Base-by-base conservation (phyloP, 2,329 filamentous ascomycete genomes). In the Ophiostoma pallidulum region DNA sequence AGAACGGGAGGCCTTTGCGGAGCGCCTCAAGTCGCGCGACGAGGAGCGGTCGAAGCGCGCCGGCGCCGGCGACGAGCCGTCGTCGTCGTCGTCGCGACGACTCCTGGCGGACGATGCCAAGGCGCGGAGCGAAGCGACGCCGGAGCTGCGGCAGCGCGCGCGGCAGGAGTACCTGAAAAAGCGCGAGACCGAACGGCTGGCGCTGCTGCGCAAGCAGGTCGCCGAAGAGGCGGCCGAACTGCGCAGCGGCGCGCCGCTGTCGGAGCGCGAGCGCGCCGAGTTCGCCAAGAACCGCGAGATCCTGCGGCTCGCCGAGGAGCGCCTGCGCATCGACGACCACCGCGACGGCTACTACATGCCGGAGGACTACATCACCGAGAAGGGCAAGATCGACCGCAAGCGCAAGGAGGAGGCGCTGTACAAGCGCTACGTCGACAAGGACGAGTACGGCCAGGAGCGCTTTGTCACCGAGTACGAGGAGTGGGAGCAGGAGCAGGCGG, bases 131-230 rank as follows among this genome's bases (percentile, higher is more conserved):
- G 80, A 81, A 8, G 84, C 84, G n/a, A 74, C 95, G 62, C 80
- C 82, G 3, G 89, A 94, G 52, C 66, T 96, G 16, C 77, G 92
- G 36, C 73, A 92, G 59, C 78, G 88, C 28, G 94, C 90, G 3
- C 79, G 92, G 51, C 90, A 96, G 60, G 84, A 92, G 55, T 98
- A 98, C 60, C 73, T 98, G 26, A 88, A 89, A 65, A 97, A 98
- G 70, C 78, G 92, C 53, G 90, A 96, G 62, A 73, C 84, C 0
- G 88, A 97, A 64, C 80, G 87, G 51, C 67, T 98, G 14, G 86
- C 86, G 0, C 68, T 98, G n/a, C 67, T 98, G 42, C 79, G 90
- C 28, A 87, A 86, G 59, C 91, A 97, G 60, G 92, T 98, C 2
- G 80, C 80, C 0, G 91, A 97, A 57, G 92, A 98, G 63, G 82